Conservation (phyloP, 1,284 basidiomycete species). For the Puccinia polysora region DNA sequence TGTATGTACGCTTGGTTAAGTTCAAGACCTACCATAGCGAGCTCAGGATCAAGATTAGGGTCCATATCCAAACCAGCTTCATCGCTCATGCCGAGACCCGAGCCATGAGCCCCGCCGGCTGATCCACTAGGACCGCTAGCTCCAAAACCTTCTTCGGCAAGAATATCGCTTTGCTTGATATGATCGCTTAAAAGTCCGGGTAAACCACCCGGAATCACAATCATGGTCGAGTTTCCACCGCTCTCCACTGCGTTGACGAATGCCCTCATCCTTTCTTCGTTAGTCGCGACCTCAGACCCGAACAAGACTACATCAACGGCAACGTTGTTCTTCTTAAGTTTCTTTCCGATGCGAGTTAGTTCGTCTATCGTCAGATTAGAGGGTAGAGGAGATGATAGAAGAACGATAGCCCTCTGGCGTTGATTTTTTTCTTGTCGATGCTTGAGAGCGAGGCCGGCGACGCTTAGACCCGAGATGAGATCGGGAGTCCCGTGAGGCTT, state of each 20-base stretch:
- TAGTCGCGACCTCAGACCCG: conserved; percentile 55
- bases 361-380: conserved; percentile 55
- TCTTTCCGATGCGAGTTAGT: conserved; percentile 84
- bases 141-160: conserved; percentile 71
- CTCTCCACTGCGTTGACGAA: conserved; percentile 54
- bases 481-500: conserved; percentile 23
- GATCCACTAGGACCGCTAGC: conserved; percentile 58
- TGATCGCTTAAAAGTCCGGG: conserved; percentile 73
- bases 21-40: conserved; percentile 75
- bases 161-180: conserved; percentile 73
- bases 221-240: conserved; percentile 53
- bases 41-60: conserved; percentile 88
- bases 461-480: conserved; percentile 21
- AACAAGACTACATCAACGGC: conserved; percentile 85
- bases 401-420: conserved; percentile 87
- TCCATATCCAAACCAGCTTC: conserved; percentile 82
- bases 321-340: conserved; percentile 98
- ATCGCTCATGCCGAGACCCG: conserved; percentile 56
- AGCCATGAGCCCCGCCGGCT: conserved; percentile 49
- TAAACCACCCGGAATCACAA: conserved; percentile 65
- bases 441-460: conserved; percentile 74
- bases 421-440: conserved; percentile 98
- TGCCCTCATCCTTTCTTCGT: conserved; percentile 52
- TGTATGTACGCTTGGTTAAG: not conserved
- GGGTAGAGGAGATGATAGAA: conserved; percentile 79